phyloP scores from a whole-genome alignment of 257 asterid genomes.

The Knoxia roxburghii region DNA sequence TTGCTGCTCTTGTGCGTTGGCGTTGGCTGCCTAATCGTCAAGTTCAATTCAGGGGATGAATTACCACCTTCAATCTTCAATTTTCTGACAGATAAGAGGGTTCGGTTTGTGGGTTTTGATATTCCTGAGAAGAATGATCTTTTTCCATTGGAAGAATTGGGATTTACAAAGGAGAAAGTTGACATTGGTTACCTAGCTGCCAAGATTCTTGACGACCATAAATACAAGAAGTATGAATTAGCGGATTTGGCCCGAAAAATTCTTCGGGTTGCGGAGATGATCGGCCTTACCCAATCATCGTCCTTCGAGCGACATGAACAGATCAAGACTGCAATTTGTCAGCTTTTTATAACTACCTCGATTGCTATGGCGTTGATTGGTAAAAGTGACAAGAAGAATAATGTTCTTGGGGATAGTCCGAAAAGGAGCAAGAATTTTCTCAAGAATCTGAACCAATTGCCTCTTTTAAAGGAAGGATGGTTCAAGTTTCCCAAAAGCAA shows the following conservation, averaged over 20 bases:
- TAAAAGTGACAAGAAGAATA: conserved; percentile 30
- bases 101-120: conserved; percentile 71
- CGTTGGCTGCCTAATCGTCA: conserved; percentile 67
- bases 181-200: conserved; percentile 81
- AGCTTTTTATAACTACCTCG: conserved; percentile 59
- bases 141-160: conserved; percentile 61
- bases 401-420: conserved; percentile 13
- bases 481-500: conserved; percentile 45
- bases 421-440: conserved; percentile 40
- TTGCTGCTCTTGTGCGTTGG: conserved; percentile 66
- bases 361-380: conserved; percentile 57
- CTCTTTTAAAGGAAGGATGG: conserved; percentile 54
- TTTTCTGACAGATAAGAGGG: conserved; percentile 58
- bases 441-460: conserved; percentile 50
- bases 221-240: conserved; percentile 55
- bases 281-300: conserved; percentile 61
- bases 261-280: conserved; percentile 67
- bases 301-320: conserved; percentile 71
- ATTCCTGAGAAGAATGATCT: conserved; percentile 65
- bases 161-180: conserved; percentile 33
- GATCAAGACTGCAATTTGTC: conserved; percentile 68
- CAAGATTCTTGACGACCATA: conserved; percentile 40
- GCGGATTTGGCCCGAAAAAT: conserved; percentile 51
- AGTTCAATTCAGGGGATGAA: conserved; percentile 44
- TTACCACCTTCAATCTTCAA: conserved; percentile 42